Evolutionary conservation across 2,329 filamentous ascomycete genomes (phyloP).

Genomic region (Colletotrichum eleusines): DNA sequence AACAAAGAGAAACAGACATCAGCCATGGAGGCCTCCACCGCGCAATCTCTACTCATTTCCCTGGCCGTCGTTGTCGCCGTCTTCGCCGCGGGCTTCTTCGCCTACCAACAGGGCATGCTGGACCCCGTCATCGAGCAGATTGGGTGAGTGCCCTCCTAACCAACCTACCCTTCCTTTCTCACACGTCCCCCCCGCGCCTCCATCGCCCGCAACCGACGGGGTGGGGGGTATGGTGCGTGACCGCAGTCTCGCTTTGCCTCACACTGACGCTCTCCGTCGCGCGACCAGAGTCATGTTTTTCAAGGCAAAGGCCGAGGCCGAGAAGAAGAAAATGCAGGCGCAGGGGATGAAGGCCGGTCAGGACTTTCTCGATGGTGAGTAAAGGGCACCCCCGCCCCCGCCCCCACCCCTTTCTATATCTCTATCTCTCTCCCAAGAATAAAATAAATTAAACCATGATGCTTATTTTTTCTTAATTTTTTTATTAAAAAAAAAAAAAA

Average conservation of each 20-base stretch:
- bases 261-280: slow-evolving; percentile 10
- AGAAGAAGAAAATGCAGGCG: slow-evolving; percentile 54
- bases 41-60: slow-evolving; percentile 45
- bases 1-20: neutral
- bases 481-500: too few relatives aligned
- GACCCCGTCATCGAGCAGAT: slow-evolving; percentile 55
- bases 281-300: slow-evolving; percentile 49
- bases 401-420: too few relatives aligned
- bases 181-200: too few relatives aligned
- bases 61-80: slow-evolving; percentile 47
- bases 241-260: neutral
- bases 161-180: too few relatives aligned
- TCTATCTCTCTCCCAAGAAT: neutral
- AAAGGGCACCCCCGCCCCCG: neutral
- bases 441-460: too few relatives aligned
- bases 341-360: slow-evolving; percentile 54
- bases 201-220: neutral
- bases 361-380: slow-evolving; percentile 53
- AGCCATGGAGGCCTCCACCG: slow-evolving; percentile 37
- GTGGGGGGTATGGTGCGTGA: neutral
- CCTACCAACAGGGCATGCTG: slow-evolving; percentile 54
- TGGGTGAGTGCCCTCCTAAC: slow-evolving; percentile 40
- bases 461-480: too few relatives aligned
- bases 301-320: slow-evolving; percentile 56
- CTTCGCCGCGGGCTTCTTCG: slow-evolving; percentile 49